Base-by-base conservation (phyloP, 1,284 basidiomycete species). In the Blastosporella zonata region DNA sequence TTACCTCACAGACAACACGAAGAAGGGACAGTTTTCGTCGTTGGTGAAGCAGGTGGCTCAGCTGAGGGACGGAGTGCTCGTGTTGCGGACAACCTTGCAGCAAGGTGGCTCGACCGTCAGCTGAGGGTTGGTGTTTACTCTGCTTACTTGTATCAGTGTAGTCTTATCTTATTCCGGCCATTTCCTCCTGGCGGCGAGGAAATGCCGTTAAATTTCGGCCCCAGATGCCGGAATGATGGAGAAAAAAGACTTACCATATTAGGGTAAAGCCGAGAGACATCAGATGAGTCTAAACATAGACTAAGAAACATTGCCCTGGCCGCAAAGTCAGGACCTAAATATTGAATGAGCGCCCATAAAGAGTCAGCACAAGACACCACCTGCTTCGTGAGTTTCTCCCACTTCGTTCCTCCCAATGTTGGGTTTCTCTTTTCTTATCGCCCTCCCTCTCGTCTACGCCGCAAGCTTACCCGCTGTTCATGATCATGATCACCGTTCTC, bases 1-100 rank as follows among this genome's bases (percentile, higher is more conserved):
- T 12, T 87, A 85, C 59, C 65, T 90, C 44, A 84, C 77, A 46
- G 79, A 81, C 56, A 74, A 77, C 38, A 75, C 71, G 57, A 85
- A 84, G 73, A 90, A 89, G 74, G 60, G 63, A 48, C 78, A 74
- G 62, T 89, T 92, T 60, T 85, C 86, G n/a, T 75, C 72, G 15
- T 72, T 91, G 61, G 80, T 91, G 43, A 84, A 85, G 68, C 81
- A 87, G 62, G 80, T 88, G 35, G 88, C 88, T 17, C 73, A 76
- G 58, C 61, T 90, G 62, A 85, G 81, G 69, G 75, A 74, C 36
- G 83, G 84, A 22, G 70, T 80, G 22, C 66, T 91, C 49, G 71
- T 80, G n/a, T 66, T 87, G 62, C 72, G 78, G 56, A 76, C 72
- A 50, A 73, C 70, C 47, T 77, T 72, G 49, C 59, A 62, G 35